Percentiles rank a stretch among this genome's conserved stretches.
These are phyloP conservation scores for Aureococcus anophagefferens DNA, from an alignment of 108 stramenopile genomes.

Conservation along the genomic window DNA sequence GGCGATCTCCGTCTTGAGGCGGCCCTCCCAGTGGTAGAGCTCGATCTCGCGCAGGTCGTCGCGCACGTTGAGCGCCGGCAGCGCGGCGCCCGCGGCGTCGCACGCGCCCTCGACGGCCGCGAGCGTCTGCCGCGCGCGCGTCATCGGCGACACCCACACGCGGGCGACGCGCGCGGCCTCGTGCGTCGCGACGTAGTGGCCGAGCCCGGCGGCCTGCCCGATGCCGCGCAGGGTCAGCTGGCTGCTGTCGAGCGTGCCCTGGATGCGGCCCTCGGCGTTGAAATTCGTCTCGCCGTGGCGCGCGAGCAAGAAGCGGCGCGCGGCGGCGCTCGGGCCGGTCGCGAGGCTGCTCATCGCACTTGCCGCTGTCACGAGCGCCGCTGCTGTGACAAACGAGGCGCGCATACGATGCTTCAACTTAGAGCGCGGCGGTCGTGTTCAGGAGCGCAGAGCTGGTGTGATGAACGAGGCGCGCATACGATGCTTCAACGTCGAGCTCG, in stretches of 20 bases:
- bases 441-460: no score
- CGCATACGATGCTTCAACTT: no score
- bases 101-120: constrained; percentile 6
- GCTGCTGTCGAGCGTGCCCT: constrained; percentile 26
- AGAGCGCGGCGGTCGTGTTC: no score
- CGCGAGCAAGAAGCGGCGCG: background rate
- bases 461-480: no score
- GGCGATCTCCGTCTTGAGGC: constrained; percentile 16
- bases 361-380: no score
- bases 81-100: background rate
- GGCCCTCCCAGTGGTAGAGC: constrained; percentile 30
- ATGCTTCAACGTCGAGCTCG: no score
- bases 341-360: no score
- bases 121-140: constrained; percentile 30
- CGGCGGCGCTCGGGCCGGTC: no score
- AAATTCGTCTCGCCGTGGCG: constrained; percentile 28
- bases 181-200: constrained; percentile 17
- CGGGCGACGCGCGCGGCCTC: constrained; percentile 15
- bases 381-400: no score
- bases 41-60: constrained; percentile 30
- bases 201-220: constrained; percentile 22
- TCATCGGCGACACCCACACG: constrained; percentile 31
- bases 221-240: constrained; percentile 23
- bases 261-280: constrained; percentile 28
- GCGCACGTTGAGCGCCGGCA: constrained; percentile 25